Base-by-base conservation (phyloP, 176 grass and related monocot species). In the Carex myosuroides region DNA sequence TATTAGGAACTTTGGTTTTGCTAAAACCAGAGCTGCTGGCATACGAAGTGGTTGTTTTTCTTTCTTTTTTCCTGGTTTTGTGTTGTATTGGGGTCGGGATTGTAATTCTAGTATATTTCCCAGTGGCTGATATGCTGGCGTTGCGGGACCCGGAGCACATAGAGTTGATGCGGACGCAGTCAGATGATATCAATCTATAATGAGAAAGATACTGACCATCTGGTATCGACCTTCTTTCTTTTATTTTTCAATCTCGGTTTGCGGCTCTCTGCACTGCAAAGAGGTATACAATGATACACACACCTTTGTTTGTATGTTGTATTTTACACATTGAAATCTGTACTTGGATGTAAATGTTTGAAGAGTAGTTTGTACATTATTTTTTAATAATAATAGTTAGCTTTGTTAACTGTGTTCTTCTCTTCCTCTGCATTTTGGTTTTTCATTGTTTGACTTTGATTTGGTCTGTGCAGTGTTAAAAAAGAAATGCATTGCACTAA, bases 61-160 rank as follows among this genome's bases (percentile, higher is more conserved):
- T 92, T 78, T 90, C 92, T 61, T 98, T 98, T 69, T 66, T 95
- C n/a, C 58, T 91, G 86, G 71, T 95, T 89, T 90, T 95, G 86
- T 81, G 91, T 83, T 92, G 89, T 68, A 75, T 88, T 54, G 87
- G 90, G 64, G 80, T 90, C 37, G 91, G 96, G 66, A 89, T 95
- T 59, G 64, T 91, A 42, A 95, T 95, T 86, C 88, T 98, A 29
- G 92, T 95, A 44, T 98, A 95, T 81, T 95, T 98, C 62, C 96
- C 92, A 5, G 93, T 95, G 21, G 85, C 85, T 8, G 92, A 98
- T 87, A 89, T 93, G 37, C 64, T 94, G 14, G 92, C 86, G 59
- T 70, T 93, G 79, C 79, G 88, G 76, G 89, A 95, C 60, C 69
- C 79, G 13, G 89, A 88, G 64, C 80, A 93, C 50, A 39, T 87